Evolutionary conservation across 768 basidiomycete genomes (phyloP).

Genomic region (Pleurotus eryngii): DNA sequence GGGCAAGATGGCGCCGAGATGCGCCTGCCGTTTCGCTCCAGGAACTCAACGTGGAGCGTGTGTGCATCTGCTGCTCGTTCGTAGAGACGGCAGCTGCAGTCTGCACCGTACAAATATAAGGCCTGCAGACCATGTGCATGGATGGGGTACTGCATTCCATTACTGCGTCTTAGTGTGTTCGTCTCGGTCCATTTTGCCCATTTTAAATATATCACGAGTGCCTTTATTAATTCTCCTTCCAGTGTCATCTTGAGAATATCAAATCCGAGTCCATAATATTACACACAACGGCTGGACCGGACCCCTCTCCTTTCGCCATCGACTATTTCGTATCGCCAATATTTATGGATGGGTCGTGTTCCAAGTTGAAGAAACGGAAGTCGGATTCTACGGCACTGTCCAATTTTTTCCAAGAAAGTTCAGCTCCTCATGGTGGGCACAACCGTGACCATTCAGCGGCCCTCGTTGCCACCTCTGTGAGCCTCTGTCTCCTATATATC

Average conservation of each 20-base stretch:
- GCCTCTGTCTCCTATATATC: slow-evolving; percentile 16
- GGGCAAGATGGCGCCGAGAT: too few species aligned
- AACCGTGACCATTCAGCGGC: slow-evolving; percentile 42
- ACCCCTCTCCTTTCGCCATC: slow-evolving; percentile 54
- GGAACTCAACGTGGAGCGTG: background rate
- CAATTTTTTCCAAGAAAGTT: background rate
- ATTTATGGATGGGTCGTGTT: slow-evolving; percentile 69
- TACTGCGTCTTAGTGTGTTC: too few species aligned
- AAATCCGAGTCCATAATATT: slow-evolving; percentile 56
- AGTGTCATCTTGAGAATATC: slow-evolving; percentile 67
- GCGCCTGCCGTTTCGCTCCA: too few species aligned
- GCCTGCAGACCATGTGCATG: too few species aligned
- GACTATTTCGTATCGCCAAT: slow-evolving; percentile 71
- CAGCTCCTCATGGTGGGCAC: slow-evolving; percentile 27
- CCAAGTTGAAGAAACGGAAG: slow-evolving; percentile 22
- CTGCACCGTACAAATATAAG: too few species aligned
- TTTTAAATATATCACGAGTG: too few species aligned
- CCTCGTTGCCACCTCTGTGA: slow-evolving; percentile 57
- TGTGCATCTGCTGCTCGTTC: slow-evolving; percentile 2
- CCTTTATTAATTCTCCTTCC: background rate
- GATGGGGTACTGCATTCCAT: too few species aligned
- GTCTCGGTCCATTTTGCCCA: too few species aligned
- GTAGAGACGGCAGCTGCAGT: too few species aligned
- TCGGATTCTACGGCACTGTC: background rate
- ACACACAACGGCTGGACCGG: slow-evolving; percentile 41